Evolutionary conservation across 192 early-diverging fungal species (phyloP).

Genomic region (Gaertneriomyces sp.): DNA sequence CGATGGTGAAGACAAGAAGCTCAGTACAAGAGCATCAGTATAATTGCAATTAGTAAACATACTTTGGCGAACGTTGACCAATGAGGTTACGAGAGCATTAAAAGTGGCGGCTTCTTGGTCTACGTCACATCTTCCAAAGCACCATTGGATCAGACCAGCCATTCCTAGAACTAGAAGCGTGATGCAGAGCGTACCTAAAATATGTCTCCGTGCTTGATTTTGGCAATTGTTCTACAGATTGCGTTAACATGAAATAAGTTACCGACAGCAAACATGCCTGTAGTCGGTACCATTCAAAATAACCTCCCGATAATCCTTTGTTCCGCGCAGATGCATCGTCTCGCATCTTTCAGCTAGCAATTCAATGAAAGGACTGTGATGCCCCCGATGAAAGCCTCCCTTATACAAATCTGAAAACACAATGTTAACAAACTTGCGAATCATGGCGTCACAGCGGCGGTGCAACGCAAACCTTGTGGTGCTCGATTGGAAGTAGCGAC

Average conservation of each 20-base stretch:
- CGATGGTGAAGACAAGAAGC: neutral
- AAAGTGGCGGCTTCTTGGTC: neutral
- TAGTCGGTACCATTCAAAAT: conserved; percentile 16
- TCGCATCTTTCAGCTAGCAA: conserved; percentile 73
- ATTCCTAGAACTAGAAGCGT: too few relatives aligned
- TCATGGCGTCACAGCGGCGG: neutral
- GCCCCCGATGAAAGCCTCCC: conserved; percentile 89
- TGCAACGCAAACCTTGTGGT: conserved; percentile 54
- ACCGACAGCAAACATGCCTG: neutral
- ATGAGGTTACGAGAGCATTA: neutral
- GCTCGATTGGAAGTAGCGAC: conserved; percentile 91
- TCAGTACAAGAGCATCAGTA: neutral
- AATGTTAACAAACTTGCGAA: neutral
- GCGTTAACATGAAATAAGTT: too few relatives aligned
- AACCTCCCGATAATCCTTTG: conserved; percentile 17
- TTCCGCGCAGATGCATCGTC: conserved; percentile 34
- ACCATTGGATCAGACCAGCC: too few relatives aligned
- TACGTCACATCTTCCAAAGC: too few relatives aligned
- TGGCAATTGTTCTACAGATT: too few relatives aligned
- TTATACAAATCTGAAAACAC: conserved; percentile 65
- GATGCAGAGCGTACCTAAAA: too few relatives aligned
- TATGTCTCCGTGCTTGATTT: too few relatives aligned
- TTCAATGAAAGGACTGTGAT: conserved; percentile 86
- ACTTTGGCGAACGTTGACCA: conserved; percentile 10
- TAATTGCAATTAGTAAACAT: neutral